Conservation (phyloP, 78 protist species). For the Dictyostelium brefeldianum region DNA sequence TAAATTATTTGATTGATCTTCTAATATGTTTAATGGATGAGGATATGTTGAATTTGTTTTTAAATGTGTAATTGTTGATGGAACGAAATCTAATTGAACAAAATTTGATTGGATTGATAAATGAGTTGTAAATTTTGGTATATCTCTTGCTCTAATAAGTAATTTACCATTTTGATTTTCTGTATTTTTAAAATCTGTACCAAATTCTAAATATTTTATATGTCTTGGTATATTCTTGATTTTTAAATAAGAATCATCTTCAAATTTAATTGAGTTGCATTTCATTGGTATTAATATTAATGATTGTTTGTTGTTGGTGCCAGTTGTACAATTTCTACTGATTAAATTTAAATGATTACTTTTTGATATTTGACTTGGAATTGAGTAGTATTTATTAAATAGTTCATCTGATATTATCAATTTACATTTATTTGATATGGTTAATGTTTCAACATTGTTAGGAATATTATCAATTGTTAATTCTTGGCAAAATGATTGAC, state of each 20-base stretch:
- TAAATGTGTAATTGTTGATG: conserved; percentile 1
- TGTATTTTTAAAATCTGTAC: conserved; percentile 5
- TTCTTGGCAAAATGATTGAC: neutral
- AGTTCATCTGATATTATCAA: neutral
- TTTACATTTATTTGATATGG: neutral
- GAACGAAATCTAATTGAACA: neutral
- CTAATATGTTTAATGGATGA: neutral
- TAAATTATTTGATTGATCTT: neutral
- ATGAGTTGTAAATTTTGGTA: neutral
- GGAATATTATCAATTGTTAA: neutral
- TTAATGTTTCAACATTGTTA: neutral
- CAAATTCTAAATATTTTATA: neutral
- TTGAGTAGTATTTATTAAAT: neutral
- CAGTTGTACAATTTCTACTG: neutral
- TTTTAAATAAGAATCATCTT: neutral
- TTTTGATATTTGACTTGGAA: neutral
- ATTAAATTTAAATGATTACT: neutral
- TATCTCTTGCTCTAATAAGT: neutral
- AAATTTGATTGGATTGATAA: neutral
- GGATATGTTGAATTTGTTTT: conserved; percentile 4
- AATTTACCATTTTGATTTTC: neutral
- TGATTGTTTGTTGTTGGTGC: neutral
- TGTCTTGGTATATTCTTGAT: neutral
- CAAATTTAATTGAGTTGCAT: neutral
- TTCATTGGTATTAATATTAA: neutral